phyloP scores from a whole-genome alignment of 1,284 basidiomycete genomes.

The Grifola frondosa region DNA sequence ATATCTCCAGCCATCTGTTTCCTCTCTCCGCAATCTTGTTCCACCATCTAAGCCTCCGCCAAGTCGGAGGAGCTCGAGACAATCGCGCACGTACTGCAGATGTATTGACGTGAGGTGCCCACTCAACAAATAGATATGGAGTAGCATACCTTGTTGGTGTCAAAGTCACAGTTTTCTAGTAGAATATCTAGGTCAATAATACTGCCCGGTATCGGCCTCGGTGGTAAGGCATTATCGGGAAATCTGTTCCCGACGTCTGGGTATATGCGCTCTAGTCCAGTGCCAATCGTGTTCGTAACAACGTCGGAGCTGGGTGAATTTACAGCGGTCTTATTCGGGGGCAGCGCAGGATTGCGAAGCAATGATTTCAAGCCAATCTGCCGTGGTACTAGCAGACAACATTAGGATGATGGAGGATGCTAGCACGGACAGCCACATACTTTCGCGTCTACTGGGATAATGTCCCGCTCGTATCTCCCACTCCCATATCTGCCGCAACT shows the following conservation, averaged over 20 bases:
- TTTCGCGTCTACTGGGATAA: slow-evolving; percentile 76
- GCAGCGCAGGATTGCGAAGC: slow-evolving; percentile 71
- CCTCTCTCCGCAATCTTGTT: slow-evolving; percentile 55
- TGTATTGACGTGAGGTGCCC: not conserved
- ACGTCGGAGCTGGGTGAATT: slow-evolving; percentile 43
- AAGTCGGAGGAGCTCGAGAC: slow-evolving; percentile 68
- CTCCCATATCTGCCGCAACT: slow-evolving; percentile 85
- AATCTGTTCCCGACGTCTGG: slow-evolving; percentile 62
- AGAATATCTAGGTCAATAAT: slow-evolving; percentile 85
- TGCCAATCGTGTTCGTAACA: slow-evolving; percentile 54
- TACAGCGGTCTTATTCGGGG: slow-evolving; percentile 45
- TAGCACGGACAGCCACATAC: slow-evolving; percentile 45
- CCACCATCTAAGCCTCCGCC: slow-evolving; percentile 67
- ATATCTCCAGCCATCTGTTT: slow-evolving; percentile 63
- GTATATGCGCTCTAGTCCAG: slow-evolving; percentile 76
- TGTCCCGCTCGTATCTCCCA: slow-evolving; percentile 93
- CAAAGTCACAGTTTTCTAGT: slow-evolving; percentile 89
- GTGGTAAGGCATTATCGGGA: slow-evolving; percentile 71
- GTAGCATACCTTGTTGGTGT: slow-evolving; percentile 63
- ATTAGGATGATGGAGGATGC: not conserved
- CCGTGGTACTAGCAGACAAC: slow-evolving; percentile 61
- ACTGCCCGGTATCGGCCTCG: slow-evolving; percentile 78
- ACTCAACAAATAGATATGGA: not conserved
- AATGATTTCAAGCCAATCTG: slow-evolving; percentile 57
- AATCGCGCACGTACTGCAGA: slow-evolving; percentile 72